phyloP scores from a whole-genome alignment of 306 rosid species.

The Bauhinia variegata region DNA sequence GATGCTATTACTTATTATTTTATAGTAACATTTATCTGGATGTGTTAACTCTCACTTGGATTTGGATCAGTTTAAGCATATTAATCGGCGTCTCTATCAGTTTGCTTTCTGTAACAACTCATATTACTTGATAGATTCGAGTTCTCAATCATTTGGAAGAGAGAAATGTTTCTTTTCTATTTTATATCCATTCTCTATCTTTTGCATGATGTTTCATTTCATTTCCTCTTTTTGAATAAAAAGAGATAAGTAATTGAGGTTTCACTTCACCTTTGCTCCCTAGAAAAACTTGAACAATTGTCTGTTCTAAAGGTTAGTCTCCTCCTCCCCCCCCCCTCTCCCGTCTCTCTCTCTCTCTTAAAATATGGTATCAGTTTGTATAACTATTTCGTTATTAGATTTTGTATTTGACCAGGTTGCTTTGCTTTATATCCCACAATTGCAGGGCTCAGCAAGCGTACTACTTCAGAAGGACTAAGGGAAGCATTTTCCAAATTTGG shows the following conservation, averaged over 20 bases:
- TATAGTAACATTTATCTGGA: background rate
- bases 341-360: too few relatives aligned
- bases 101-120: background rate
- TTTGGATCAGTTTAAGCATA: background rate
- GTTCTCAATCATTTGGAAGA: background rate
- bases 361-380: conserved; percentile 2
- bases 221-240: too few relatives aligned
- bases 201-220: background rate
- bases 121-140: too few relatives aligned
- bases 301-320: too few relatives aligned
- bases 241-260: background rate
- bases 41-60: background rate
- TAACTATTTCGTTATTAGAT: background rate
- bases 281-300: conserved; percentile 2
- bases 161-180: background rate
- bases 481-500: conserved; percentile 86
- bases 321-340: too few relatives aligned
- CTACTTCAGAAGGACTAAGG: conserved; percentile 70
- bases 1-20: background rate
- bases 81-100: background rate
- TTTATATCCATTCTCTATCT: background rate
- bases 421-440: conserved; percentile 11
- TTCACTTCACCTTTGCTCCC: background rate
- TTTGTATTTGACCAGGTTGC: conserved; percentile 8
- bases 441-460: conserved; percentile 91